These are phyloP conservation scores for Ophiostoma novo-ulmi DNA, from an alignment of 2,329 filamentous ascomycete genomes.

Conservation along the genomic window DNA sequence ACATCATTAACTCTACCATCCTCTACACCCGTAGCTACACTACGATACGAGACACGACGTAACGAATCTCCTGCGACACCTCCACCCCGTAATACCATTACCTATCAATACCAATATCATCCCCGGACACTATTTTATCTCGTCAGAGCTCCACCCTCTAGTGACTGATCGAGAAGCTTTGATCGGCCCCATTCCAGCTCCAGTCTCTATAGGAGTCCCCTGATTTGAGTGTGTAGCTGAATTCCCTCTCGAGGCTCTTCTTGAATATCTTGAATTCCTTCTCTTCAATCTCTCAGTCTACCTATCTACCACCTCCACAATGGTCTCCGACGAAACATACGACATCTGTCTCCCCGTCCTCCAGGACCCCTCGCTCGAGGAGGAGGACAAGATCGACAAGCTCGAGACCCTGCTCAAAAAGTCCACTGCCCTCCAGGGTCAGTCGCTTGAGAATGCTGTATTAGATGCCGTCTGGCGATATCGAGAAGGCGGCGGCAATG, in stretches of 20 bases:
- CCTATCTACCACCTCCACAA: constrained; percentile 38
- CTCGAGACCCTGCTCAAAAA: constrained; percentile 79
- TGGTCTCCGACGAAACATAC: constrained; percentile 91
- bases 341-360: constrained; percentile 86
- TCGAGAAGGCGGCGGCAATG: constrained; percentile 59
- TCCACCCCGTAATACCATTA: constrained; percentile 13
- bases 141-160: constrained; percentile 17
- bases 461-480: constrained; percentile 87
- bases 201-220: background rate
- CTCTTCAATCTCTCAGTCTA: background rate
- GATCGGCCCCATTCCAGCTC: constrained; percentile 11
- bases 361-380: constrained; percentile 73
- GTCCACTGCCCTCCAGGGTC: constrained; percentile 69
- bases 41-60: constrained; percentile 9
- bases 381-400: constrained; percentile 92
- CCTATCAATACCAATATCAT: background rate
- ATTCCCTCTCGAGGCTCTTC: background rate
- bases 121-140: constrained; percentile 6
- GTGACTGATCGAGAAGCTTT: constrained; percentile 14
- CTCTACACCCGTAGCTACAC: background rate
- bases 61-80: background rate
- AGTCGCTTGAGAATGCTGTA: constrained; percentile 80
- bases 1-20: no score
- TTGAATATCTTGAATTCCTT: background rate
- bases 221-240: background rate